phyloP scores from a whole-genome alignment of 352 stramenopile genomes.

The Peronospora belbahrii region DNA sequence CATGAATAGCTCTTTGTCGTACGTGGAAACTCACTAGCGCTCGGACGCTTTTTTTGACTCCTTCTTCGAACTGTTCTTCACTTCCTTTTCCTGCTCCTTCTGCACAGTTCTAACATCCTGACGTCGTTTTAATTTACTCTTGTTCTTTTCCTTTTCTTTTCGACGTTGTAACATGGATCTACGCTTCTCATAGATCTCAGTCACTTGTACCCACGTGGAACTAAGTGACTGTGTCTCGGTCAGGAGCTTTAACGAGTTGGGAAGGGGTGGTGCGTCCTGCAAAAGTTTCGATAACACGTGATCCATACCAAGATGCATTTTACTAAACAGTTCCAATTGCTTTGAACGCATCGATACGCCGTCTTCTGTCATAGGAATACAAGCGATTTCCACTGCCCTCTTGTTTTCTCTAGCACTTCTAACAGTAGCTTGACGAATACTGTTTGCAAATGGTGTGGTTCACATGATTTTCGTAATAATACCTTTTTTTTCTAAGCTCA shows the following conservation, averaged over 20 bases:
- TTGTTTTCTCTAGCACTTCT: no score
- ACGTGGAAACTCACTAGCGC: not conserved
- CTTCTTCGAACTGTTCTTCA: not conserved
- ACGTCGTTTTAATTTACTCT: constrained; percentile 12
- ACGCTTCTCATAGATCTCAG: constrained; percentile 20
- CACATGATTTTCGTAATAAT: no score
- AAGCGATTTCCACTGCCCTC: no score
- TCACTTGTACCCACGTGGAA: constrained; percentile 22
- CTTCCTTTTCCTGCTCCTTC: constrained; percentile 7
- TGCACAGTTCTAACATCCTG: constrained; percentile 1
- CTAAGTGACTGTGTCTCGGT: constrained; percentile 27
- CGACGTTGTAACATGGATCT: constrained; percentile 18
- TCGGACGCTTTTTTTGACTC: not conserved
- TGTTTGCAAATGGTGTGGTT: constrained; percentile 4
- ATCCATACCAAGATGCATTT: constrained; percentile 43
- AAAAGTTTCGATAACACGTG: constrained; percentile 34
- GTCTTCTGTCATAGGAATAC: constrained; percentile 11
- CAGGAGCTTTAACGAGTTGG: constrained; percentile 19
- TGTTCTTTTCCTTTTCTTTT: constrained; percentile 24
- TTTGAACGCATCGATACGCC: constrained; percentile 10
- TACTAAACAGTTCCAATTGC: constrained; percentile 29
- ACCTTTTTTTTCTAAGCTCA: no score
- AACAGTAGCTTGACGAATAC: no score
- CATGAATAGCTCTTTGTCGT: not conserved
- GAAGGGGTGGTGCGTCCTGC: constrained; percentile 16